phyloP scores from a whole-genome alignment of 306 rosid genomes.

The Cicer pinnatifidum region DNA sequence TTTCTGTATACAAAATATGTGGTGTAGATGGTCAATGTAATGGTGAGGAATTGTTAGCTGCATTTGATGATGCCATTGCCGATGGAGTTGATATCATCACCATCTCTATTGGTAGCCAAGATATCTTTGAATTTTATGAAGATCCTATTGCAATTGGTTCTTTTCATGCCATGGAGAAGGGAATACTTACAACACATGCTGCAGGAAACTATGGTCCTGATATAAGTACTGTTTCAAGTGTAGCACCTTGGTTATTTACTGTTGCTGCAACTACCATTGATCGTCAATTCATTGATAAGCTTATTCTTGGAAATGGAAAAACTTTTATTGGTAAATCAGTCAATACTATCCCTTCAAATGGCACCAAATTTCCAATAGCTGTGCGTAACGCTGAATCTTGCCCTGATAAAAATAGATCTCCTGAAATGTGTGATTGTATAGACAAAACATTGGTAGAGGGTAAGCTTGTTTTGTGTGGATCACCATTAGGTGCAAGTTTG shows the following conservation, averaged over 20 bases:
- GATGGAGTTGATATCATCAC: slow-evolving; percentile 57
- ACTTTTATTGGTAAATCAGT: background rate
- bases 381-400: background rate
- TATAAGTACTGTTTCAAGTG: rapidly evolving
- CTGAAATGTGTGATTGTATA: background rate
- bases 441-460: background rate
- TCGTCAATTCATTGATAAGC: background rate
- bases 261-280: slow-evolving; percentile 25
- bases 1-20: slow-evolving; percentile 39
- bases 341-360: background rate
- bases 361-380: background rate
- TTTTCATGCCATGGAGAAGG: slow-evolving; percentile 32
- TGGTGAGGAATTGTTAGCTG: slow-evolving; percentile 39
- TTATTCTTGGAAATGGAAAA: slow-evolving; percentile 9
- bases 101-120: background rate
- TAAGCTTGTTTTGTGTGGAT: slow-evolving; percentile 5
- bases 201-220: background rate
- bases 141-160: slow-evolving; percentile 13
- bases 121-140: no score
- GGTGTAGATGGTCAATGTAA: no score
- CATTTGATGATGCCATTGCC: slow-evolving; percentile 2
- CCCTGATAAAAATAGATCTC: background rate
- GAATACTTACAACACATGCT: background rate
- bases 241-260: slow-evolving; percentile 29
- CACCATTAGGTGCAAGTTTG: rapidly evolving